Evolutionary conservation across 106 monocot species (phyloP).

Genomic region (Hemerocallis citrina): DNA sequence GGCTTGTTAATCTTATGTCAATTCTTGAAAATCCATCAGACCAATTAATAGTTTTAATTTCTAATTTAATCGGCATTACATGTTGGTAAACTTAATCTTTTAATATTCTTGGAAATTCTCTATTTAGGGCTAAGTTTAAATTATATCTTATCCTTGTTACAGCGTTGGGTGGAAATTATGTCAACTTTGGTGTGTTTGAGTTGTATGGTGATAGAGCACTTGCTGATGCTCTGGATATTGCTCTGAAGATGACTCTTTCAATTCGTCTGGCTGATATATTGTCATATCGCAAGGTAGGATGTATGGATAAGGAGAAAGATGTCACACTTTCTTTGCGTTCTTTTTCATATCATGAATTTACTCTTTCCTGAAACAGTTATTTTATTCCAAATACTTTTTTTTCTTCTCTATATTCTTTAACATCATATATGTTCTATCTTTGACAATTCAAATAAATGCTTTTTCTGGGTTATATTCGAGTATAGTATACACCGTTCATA

Average conservation of each 20-base stretch:
- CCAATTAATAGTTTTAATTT: too few species aligned
- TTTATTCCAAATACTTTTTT: neutral
- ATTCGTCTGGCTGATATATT: conserved; percentile 81
- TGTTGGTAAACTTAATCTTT: too few species aligned
- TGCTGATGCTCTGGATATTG: conserved; percentile 94
- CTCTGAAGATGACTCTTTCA: conserved; percentile 87
- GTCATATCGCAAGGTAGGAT: conserved; percentile 77
- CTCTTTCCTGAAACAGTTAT: neutral
- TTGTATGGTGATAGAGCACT: conserved; percentile 97
- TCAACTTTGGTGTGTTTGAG: conserved; percentile 98
- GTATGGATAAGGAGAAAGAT: neutral
- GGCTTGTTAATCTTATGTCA: too few species aligned
- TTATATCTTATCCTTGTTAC: conserved; percentile 14
- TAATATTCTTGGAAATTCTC: too few species aligned
- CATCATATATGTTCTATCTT: too few species aligned
- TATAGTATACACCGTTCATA: too few species aligned
- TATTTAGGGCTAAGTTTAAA: neutral
- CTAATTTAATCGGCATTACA: too few species aligned
- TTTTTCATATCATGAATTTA: neutral
- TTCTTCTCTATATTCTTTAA: neutral
- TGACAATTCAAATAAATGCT: too few species aligned
- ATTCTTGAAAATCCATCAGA: too few species aligned
- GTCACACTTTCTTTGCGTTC: neutral
- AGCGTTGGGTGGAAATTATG: conserved; percentile 90
- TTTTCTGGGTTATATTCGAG: too few species aligned